phyloP scores from a whole-genome alignment of 2,329 filamentous ascomycete species.

The Colletotrichum limetticola region DNA sequence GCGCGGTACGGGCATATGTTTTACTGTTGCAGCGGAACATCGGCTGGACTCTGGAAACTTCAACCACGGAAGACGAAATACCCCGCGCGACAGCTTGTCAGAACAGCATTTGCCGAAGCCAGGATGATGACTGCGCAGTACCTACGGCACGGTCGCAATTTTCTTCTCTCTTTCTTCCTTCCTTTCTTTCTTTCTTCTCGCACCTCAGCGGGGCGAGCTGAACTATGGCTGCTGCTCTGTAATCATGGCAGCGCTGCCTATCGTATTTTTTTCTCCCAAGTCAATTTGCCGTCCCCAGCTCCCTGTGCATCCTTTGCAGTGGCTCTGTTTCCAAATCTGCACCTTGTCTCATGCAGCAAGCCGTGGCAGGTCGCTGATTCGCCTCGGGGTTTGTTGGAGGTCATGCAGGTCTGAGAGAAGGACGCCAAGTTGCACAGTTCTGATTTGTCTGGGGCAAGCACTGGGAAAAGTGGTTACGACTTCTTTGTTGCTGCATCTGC shows the following conservation, averaged over 20 bases:
- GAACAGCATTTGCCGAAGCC: neutral
- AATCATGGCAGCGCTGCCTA: neutral
- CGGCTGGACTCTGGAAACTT: neutral
- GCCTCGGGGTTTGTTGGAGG: neutral
- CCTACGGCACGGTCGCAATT: too few relatives aligned
- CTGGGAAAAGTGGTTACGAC: neutral
- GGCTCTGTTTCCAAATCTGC: slow-evolving; percentile 31
- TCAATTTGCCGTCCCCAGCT: neutral
- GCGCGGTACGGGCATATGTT: neutral
- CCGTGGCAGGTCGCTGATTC: slow-evolving; percentile 20
- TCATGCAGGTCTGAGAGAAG: slow-evolving; percentile 17
- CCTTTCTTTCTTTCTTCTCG: neutral
- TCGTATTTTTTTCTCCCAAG: neutral
- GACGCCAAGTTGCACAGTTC: neutral
- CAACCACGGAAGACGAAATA: neutral
- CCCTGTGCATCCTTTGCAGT: slow-evolving; percentile 9
- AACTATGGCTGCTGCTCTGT: neutral
- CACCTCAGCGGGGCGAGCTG: neutral
- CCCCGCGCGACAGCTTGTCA: neutral
- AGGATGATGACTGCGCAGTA: neutral
- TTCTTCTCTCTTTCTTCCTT: too few relatives aligned
- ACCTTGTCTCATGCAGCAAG: slow-evolving; percentile 27
- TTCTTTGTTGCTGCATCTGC: neutral
- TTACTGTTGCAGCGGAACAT: neutral
- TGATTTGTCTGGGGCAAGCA: slow-evolving; percentile 19